Evolutionary conservation across 176 grass and related monocot species (phyloP).

Genomic region (Alopecurus myosuroides): DNA sequence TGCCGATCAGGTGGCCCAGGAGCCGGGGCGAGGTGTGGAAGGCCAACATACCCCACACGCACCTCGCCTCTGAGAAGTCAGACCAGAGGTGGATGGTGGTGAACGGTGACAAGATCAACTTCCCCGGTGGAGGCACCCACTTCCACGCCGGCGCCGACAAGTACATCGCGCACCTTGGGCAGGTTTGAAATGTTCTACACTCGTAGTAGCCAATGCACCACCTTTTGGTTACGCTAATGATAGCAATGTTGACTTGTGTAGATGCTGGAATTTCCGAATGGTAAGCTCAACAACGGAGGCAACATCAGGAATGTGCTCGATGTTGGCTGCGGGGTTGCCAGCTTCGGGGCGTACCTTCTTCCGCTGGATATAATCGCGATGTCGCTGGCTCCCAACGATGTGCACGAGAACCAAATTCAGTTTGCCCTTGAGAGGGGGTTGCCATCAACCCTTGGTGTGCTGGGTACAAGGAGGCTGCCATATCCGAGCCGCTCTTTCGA

Average conservation of each 20-base stretch:
- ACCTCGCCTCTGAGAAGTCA: slow-evolving; percentile 69
- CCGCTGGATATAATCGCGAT: slow-evolving; percentile 46
- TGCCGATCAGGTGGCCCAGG: slow-evolving; percentile 68
- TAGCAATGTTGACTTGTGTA: slow-evolving; percentile 7
- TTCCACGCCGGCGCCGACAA: slow-evolving; percentile 73
- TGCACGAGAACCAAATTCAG: slow-evolving; percentile 88
- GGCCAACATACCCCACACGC: slow-evolving; percentile 70
- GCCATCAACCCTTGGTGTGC: slow-evolving; percentile 57
- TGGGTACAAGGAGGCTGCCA: slow-evolving; percentile 68
- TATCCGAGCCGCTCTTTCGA: slow-evolving; percentile 67
- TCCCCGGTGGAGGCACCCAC: slow-evolving; percentile 75
- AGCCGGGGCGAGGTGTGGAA: slow-evolving; percentile 75
- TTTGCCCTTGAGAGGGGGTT: slow-evolving; percentile 83
- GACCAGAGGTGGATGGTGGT: slow-evolving; percentile 87
- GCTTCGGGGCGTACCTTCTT: slow-evolving; percentile 78
- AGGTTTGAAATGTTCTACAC: slow-evolving; percentile 25
- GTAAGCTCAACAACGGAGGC: slow-evolving; percentile 60
- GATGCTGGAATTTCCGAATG: slow-evolving; percentile 67
- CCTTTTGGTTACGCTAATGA: background rate
- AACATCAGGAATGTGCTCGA: slow-evolving; percentile 70
- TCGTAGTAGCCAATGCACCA: background rate
- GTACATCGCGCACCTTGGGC: slow-evolving; percentile 66
- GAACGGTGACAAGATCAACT: slow-evolving; percentile 73
- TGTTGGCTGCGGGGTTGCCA: slow-evolving; percentile 74
- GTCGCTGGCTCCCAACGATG: slow-evolving; percentile 78